Conservation (phyloP, 2,329 filamentous ascomycete genomes). For the Keithomyces neogunnii region DNA sequence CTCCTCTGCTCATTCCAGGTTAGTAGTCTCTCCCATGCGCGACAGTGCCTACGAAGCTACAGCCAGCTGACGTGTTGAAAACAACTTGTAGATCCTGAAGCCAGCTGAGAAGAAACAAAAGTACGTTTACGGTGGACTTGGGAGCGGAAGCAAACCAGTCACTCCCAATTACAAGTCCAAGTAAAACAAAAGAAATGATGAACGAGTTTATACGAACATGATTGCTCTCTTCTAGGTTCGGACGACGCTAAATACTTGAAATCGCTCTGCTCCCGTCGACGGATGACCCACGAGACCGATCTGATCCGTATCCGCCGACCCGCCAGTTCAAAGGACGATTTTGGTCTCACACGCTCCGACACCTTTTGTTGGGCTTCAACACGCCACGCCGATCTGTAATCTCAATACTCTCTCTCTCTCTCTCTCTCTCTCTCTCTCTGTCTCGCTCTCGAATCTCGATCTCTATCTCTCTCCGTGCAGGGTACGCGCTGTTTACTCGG, state of each 20-base stretch:
- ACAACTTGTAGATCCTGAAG: conserved; percentile 72
- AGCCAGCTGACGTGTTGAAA: too few relatives aligned
- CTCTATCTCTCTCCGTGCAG: conserved; percentile 16
- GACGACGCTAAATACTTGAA: conserved; percentile 64
- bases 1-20: conserved; percentile 98
- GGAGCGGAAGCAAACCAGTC: conserved; percentile 34
- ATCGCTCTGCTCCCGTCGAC: conserved; percentile 8
- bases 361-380: conserved; percentile 6
- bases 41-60: neutral
- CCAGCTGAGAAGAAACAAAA: conserved; percentile 99
- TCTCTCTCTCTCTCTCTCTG: conserved; percentile 11
- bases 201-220: conserved; percentile 47
- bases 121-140: conserved; percentile 77
- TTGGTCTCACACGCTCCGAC: conserved; percentile 6
- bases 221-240: conserved; percentile 80
- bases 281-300: conserved; percentile 11
- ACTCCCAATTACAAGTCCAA: conserved; percentile 15
- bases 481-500: conserved; percentile 1
- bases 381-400: conserved; percentile 10
- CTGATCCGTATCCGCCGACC: neutral
- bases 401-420: conserved; percentile 3
- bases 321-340: neutral
- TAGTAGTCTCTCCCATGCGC: conserved; percentile 15
- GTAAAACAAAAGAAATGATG: conserved; percentile 8
- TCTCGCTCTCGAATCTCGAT: conserved; percentile 19